Evolutionary conservation across 1,139 yeast species (phyloP), one percentile per base, ranked within the genome.

Genomic region (Blastobotrys apis): DNA sequence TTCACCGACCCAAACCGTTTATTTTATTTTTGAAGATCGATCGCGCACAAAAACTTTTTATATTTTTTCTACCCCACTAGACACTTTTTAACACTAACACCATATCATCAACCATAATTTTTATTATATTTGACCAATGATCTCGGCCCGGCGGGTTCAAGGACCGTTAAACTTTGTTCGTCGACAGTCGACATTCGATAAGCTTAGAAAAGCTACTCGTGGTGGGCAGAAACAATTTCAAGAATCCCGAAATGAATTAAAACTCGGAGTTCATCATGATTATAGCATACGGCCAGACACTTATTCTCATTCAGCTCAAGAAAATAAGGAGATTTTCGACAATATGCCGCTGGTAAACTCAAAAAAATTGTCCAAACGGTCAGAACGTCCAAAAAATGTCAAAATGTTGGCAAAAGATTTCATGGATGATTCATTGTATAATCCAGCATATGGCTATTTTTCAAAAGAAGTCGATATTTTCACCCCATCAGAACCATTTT

Each of bases 401-500:
- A 81, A 84, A 57, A 81, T 86, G 90, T 66, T 81, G 25, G 68
- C 81, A 0, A 70, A 85, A 13, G 95, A 85, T 56, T 87, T 84
- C 62, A 86, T 86, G 47, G 95, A 86, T 54, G 95, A 86, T 60
- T 81, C 94, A 16, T 67, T 86, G 55, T 86, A 86, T 60, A 84
- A 87, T 61, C 88, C 94, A 0, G 59, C 73, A 50, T 87, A 86
- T 59, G 95, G 95, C 0, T 87, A 86, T 62, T 86, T 86, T 58
- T 73, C 88, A 1, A 77, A 79, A 57, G 82, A 84, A 56, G 92
- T 83, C 19, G 86, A 84, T 54, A 83, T 86, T 53, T 85, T 82
- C 64, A 62, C 68, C 4, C 70, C 72, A 13, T 58, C 64, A 48
- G 52, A 57, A 47, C 68, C 88, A 71, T 62, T 66, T 48, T 59